A percentile compares a stretch with the other conserved stretches of the same genome.
Evolutionary conservation across 192 early-diverging fungal genomes (phyloP).

Genomic region (Backusella morwellensis): DNA sequence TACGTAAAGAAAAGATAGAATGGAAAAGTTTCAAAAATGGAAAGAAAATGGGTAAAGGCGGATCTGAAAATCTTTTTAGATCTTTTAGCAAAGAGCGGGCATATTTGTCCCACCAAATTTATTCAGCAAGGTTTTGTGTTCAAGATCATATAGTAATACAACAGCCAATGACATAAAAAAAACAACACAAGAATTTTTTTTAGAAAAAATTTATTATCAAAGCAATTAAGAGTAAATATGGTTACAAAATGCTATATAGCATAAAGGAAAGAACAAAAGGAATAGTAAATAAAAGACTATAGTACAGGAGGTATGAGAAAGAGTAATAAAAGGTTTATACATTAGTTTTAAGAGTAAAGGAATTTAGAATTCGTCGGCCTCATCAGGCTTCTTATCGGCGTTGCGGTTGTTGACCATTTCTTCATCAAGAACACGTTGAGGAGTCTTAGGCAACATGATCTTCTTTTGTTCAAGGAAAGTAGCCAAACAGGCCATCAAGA

Average conservation of each 20-base stretch:
- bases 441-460: not conserved
- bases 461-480: not conserved
- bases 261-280: not conserved
- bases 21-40: not conserved
- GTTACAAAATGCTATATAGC: not conserved
- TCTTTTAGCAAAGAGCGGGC: not conserved
- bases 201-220: not conserved
- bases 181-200: not conserved
- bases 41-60: not conserved
- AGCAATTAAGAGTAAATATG: not conserved
- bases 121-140: not conserved
- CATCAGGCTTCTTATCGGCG: not conserved
- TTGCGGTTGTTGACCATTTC: slow-evolving; percentile 2
- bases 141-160: not conserved
- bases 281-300: not conserved
- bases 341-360: not conserved
- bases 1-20: not conserved
- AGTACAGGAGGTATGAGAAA: not conserved
- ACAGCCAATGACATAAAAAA: not conserved
- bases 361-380: not conserved
- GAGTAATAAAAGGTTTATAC: not conserved
- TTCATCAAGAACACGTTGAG: slow-evolving; percentile 1
- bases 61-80: not conserved
- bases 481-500: not conserved
- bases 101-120: not conserved